Evolutionary conservation across 768 basidiomycete species (phyloP), one percentile per base, ranked within the genome.

Genomic region (Mrakia blollopis): DNA sequence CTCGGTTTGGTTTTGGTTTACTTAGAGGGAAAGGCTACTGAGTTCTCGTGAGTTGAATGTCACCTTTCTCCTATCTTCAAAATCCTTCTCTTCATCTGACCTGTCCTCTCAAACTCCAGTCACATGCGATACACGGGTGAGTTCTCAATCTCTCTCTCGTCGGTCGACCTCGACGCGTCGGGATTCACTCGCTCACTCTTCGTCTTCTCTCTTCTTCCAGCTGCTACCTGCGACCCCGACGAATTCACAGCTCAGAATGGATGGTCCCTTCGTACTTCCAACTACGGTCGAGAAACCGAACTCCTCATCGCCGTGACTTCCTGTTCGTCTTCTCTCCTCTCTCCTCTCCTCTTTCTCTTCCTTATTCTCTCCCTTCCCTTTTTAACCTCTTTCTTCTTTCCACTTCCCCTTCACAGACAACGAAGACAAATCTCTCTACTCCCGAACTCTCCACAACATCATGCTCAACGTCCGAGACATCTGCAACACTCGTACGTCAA

Each of bases 381-480:
- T 25, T 16, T n/a, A n/a, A n/a, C n/a, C 23, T 72, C 28, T 30
- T 11, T 71, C 47, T 35, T 61, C 63, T 61, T 47, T 35, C 47
- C 37, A 44, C 67, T 57, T 37, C 39, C 50, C 60, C n/a, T 9
- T 3, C n/a, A 23, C 73, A 83, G 82, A 82, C 74, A 82, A 82
- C 79, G 83, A 82, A 78, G 82, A 82, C 77, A 83, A 83, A 79
- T 80, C 80, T 39, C 78, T 83, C 16, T 82, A 83, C 74, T 83
- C 82, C 47, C 82, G 85, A 3, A 98, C 96, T 0, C 86, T 98
- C 57, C 96, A 98, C 81, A 92, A 92, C 79, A 91, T 98, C 81
- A 98, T 98, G 95, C 84, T 96, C 79, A 98, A 99, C 84, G 96
- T 98, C 78, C 91, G 95, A 79, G 86, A 98, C 81, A 98, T 98